Conservation (phyloP, 169 alveolate genomes). For the Cryptosporidium felis region DNA sequence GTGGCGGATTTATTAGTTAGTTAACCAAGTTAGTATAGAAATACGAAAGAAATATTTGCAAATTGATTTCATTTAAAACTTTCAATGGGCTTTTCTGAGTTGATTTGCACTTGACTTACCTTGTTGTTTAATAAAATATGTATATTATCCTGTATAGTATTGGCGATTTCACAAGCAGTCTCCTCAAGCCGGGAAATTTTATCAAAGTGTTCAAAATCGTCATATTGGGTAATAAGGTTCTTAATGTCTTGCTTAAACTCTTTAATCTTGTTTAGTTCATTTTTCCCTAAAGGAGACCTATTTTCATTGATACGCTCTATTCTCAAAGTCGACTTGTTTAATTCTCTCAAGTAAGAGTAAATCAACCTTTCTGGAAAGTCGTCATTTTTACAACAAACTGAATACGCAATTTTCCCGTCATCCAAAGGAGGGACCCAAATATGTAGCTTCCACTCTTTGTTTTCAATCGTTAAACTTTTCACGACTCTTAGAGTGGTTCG, state of each 20-base stretch:
- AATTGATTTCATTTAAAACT: background rate
- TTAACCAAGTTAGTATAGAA: too few species aligned
- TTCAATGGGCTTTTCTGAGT: too few species aligned
- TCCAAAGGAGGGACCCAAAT: constrained; percentile 49
- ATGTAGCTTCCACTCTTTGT: constrained; percentile 1
- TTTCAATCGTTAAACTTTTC: background rate
- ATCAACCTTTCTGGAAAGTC: constrained; percentile 48
- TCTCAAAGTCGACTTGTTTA: constrained; percentile 45
- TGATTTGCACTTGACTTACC: constrained; percentile 17
- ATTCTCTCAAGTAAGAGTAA: constrained; percentile 36
- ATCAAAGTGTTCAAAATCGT: constrained; percentile 29
- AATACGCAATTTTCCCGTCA: constrained; percentile 15
- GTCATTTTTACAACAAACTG: constrained; percentile 46
- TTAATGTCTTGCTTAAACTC: constrained; percentile 22
- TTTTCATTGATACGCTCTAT: background rate
- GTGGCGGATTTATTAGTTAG: too few species aligned
- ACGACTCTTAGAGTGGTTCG: constrained; percentile 5
- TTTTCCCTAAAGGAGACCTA: background rate
- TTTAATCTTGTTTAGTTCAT: constrained; percentile 22
- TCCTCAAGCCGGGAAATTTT: constrained; percentile 4
- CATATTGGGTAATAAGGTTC: background rate
- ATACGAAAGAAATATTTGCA: background rate
- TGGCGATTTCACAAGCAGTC: background rate
- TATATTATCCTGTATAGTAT: constrained; percentile 34
- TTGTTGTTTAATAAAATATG: constrained; percentile 14